phyloP scores from a whole-genome alignment of 768 basidiomycete genomes.

The Rhodosporidiobolus sp. region DNA sequence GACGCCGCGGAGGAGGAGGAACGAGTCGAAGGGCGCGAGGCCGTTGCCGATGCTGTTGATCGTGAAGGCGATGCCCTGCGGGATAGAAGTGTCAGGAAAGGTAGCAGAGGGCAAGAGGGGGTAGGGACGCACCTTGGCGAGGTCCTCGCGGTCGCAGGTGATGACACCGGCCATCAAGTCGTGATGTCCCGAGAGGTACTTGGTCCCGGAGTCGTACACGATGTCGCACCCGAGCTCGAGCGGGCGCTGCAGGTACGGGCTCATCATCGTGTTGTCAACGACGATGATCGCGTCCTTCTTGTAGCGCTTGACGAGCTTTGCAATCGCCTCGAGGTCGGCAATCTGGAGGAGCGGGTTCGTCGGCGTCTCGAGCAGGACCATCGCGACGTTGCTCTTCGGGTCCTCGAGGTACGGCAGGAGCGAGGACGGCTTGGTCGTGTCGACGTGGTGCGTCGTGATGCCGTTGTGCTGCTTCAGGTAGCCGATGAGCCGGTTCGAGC shows the following conservation, averaged over 20 bases:
- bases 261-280: conserved; percentile 99
- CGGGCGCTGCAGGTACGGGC: conserved; percentile 91
- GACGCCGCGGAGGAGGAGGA: conserved; percentile 88
- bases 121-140: conserved; percentile 64
- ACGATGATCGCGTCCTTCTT: conserved; percentile 78
- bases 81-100: not conserved
- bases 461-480: conserved; percentile 85
- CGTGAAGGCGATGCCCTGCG: conserved; percentile 77
- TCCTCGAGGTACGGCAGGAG: conserved; percentile 62
- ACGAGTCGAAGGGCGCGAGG: conserved; percentile 90
- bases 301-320: conserved; percentile 74
- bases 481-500: conserved; percentile 87
- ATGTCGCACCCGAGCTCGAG: conserved; percentile 94
- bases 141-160: conserved; percentile 82
- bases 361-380: conserved; percentile 95
- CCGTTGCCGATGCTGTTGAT: conserved; percentile 94
- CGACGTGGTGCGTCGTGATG: conserved; percentile 85
- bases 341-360: conserved; percentile 97
- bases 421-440: conserved; percentile 72
- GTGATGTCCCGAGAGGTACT: conserved; percentile 96
- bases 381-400: conserved; percentile 51
- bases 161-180: conserved; percentile 98
- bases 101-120: conserved; percentile 8
- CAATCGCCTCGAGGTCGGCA: conserved; percentile 79
- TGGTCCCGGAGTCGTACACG: conserved; percentile 96